Evolutionary conservation across 345 rosid species (phyloP).

Genomic region (Citrus trifoliata): DNA sequence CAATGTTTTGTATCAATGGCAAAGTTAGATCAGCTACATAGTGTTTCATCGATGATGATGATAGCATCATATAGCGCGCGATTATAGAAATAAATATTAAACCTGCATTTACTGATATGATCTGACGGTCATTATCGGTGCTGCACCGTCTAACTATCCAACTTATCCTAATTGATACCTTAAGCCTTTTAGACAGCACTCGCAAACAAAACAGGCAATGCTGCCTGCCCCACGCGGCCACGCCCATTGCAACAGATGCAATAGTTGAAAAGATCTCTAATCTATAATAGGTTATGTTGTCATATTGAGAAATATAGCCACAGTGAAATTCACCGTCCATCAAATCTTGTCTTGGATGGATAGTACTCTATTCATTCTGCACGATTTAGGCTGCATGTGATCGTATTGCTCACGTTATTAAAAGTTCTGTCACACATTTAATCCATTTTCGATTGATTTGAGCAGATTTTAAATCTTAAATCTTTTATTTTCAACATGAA

Average conservation of each 20-base stretch:
- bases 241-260: not conserved
- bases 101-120: rapidly evolving
- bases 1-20: too few species aligned
- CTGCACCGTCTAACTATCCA: too few species aligned
- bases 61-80: too few species aligned
- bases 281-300: not conserved
- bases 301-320: not conserved
- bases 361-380: too few species aligned
- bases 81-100: too few species aligned
- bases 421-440: too few species aligned
- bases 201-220: not conserved
- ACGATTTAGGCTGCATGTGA: not conserved
- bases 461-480: too few species aligned
- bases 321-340: not conserved
- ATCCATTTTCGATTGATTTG: too few species aligned
- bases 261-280: not conserved
- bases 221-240: not conserved
- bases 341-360: not conserved
- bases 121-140: too few species aligned
- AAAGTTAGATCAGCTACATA: too few species aligned
- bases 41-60: too few species aligned
- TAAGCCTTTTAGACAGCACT: not conserved
- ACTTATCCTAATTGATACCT: not conserved
- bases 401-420: not conserved
- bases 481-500: too few species aligned